phyloP scores from a whole-genome alignment of 805 yeast species.

The Candida taoyuanica region DNA sequence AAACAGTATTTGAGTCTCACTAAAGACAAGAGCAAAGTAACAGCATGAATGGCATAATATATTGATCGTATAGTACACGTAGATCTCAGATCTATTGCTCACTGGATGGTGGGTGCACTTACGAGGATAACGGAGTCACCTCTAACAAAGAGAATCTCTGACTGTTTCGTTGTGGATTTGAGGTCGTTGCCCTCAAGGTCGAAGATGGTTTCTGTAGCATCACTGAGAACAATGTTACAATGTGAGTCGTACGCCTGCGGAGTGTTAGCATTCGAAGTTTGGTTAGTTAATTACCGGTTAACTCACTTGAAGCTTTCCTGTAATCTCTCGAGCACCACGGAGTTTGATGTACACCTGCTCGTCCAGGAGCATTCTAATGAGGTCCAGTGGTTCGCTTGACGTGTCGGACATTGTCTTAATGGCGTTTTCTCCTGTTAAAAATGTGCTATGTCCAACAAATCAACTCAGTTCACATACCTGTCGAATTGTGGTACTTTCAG shows the following conservation, averaged over 20 bases:
- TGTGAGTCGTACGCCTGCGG: conserved; percentile 83
- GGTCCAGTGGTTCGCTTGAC: conserved; percentile 77
- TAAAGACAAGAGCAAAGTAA: too few relatives aligned
- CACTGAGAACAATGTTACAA: conserved; percentile 92
- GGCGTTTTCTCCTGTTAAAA: background rate
- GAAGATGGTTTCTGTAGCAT: conserved; percentile 81
- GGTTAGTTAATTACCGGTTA: too few relatives aligned
- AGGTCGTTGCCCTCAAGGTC: conserved; percentile 38
- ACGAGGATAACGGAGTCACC: conserved; percentile 96
- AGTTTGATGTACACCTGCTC: conserved; percentile 84
- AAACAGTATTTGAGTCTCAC: conserved; percentile 58
- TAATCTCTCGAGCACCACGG: conserved; percentile 90
- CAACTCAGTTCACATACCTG: too few relatives aligned
- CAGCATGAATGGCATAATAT: too few relatives aligned
- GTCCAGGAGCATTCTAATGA: conserved; percentile 79
- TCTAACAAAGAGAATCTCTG: conserved; percentile 91
- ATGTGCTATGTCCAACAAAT: too few relatives aligned
- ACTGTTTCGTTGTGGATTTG: conserved; percentile 39
- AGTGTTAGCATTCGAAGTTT: conserved; percentile 6
- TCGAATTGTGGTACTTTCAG: too few relatives aligned
- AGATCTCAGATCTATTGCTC: conserved; percentile 1
- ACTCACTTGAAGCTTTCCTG: conserved; percentile 78
- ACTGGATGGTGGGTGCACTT: conserved; percentile 40
- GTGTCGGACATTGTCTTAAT: conserved; percentile 13
- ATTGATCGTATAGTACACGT: too few relatives aligned